Evolutionary conservation across 257 asterid genomes (phyloP), one percentile per base, ranked within the genome.

Genomic region (Scutellaria galericulata): DNA sequence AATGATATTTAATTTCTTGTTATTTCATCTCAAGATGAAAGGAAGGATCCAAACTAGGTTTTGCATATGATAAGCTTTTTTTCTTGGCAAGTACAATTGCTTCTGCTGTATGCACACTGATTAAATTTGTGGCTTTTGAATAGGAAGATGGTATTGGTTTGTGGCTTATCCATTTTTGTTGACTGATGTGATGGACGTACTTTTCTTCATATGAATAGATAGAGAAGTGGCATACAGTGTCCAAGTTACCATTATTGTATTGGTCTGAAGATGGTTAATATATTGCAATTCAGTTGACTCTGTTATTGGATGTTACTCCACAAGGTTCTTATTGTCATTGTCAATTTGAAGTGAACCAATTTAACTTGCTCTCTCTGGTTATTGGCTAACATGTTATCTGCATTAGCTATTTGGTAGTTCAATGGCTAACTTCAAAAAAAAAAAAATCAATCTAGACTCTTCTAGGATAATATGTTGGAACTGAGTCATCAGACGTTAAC

Each of bases 41-140:
- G 9, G 22, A n/a, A 7, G 24, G n/a, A 55, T 59, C 65, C 56
- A 55, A 69, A 15, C 74, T 69, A 20, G 15, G 75, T 58, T 60
- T 13, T 72, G 45, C 22, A 15, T 41, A 46, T 50, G 22, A 47
- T 14, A 31, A n/a, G 58, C 53, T 48, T 71, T 18, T 60, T 11
- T 37, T 9, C 11, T 61, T 51, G 62, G 62, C 46, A 55, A 53
- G 61, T 35, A 6, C 9, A 68, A 15, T 18, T 7, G 11, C 57
- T 63, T 9, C 41, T 61, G 37, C 20, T 45, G 22, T 6, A 46
- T 18, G 60, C 56, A 58, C 20, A 42, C 55, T 45, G 70, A 64
- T 63, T 42, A 42, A 20, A 22, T 64, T 44, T 10, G 42, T 64
- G 11, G 24, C 44, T 44, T 64, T 44, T 20, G 7, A 11, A 44